These are phyloP conservation scores for Coemansia sp. DNA, from an alignment of 192 early-diverging fungal species.

Conservation along the genomic window DNA sequence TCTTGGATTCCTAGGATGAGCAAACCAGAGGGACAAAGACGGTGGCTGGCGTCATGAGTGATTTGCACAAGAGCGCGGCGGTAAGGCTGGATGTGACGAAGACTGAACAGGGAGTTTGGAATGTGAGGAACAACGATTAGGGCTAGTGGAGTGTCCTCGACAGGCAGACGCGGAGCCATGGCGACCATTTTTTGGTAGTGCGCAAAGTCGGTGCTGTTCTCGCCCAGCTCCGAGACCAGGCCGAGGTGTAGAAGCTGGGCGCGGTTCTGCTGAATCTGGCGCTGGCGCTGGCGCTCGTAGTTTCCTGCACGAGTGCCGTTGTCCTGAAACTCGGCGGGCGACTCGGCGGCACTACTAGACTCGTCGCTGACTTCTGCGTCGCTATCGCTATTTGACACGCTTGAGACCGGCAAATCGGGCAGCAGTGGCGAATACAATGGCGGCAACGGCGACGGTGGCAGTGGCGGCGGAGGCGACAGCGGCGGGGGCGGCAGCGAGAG, in stretches of 20 bases:
- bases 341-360: constrained; percentile 8
- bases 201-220: constrained; percentile 67
- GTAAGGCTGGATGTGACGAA: constrained; percentile 55
- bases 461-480: neutral
- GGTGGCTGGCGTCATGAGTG: constrained; percentile 53
- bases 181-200: constrained; percentile 64
- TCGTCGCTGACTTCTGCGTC: neutral
- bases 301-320: constrained; percentile 29
- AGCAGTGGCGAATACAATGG: no score
- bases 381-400: neutral
- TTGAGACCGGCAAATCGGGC: no score
- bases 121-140: constrained; percentile 65
- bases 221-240: constrained; percentile 74
- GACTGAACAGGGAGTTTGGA: constrained; percentile 40
- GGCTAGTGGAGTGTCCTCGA: constrained; percentile 33
- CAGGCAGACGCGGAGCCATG: constrained; percentile 37
- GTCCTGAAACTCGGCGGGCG: constrained; percentile 13
- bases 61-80: constrained; percentile 61
- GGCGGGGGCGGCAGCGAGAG: constrained; percentile 13
- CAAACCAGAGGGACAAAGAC: constrained; percentile 59
- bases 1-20: constrained; percentile 71
- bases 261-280: constrained; percentile 47
- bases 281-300: constrained; percentile 48
- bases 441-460: no score
- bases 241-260: constrained; percentile 55